phyloP scores from a whole-genome alignment of 257 asterid genomes.

The Verbena officinalis region DNA sequence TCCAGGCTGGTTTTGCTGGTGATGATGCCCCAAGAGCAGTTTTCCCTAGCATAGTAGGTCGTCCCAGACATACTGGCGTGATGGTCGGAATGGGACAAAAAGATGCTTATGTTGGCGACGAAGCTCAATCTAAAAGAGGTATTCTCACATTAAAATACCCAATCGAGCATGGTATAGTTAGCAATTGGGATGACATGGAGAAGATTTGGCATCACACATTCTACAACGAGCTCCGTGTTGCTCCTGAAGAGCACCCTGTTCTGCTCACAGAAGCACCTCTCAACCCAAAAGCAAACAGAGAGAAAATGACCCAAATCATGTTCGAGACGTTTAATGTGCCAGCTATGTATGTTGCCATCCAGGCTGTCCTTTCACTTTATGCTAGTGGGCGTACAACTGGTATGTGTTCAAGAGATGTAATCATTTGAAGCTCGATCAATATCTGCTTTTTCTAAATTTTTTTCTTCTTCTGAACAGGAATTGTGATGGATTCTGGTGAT shows the following conservation, averaged over 20 bases:
- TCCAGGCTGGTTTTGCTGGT: slow-evolving; percentile 56
- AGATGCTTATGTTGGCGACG: slow-evolving; percentile 48
- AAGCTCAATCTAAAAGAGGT: slow-evolving; percentile 51
- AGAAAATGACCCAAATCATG: slow-evolving; percentile 56
- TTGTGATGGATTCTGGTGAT: slow-evolving; percentile 50
- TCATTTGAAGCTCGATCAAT: background rate
- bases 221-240: slow-evolving; percentile 54
- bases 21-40: slow-evolving; percentile 54
- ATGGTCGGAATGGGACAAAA: slow-evolving; percentile 54
- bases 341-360: slow-evolving; percentile 52
- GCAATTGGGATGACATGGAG: slow-evolving; percentile 55
- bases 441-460: background rate
- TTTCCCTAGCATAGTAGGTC: slow-evolving; percentile 51
- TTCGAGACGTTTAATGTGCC: slow-evolving; percentile 51
- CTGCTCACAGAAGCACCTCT: slow-evolving; percentile 52
- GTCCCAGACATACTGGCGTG: slow-evolving; percentile 50
- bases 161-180: slow-evolving; percentile 50
- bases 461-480: slow-evolving; percentile 31
- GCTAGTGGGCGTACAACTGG: slow-evolving; percentile 60
- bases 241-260: slow-evolving; percentile 54
- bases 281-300: slow-evolving; percentile 53
- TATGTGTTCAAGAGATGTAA: slow-evolving; percentile 11
- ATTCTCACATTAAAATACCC: slow-evolving; percentile 49
- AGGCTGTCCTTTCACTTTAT: slow-evolving; percentile 53
- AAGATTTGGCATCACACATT: slow-evolving; percentile 55